Base-by-base conservation (phyloP, 768 basidiomycete species). In the Panellus pusillus region DNA sequence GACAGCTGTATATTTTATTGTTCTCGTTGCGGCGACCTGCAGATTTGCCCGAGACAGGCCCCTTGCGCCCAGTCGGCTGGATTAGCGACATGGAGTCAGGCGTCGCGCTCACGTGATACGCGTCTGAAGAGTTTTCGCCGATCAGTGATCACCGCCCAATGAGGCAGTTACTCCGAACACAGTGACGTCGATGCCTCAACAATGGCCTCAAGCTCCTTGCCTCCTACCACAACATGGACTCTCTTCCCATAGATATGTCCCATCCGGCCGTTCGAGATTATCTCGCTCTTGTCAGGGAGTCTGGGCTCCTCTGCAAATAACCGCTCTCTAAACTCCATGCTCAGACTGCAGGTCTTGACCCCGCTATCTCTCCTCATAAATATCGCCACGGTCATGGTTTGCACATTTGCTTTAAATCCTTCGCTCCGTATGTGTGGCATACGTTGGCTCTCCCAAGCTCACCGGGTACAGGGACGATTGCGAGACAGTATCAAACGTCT, bases 351-450 rank as follows among this genome's bases (percentile, higher is more conserved):
- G 66, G 90, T 96, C 18, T 72, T 94, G 42, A 93, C 93, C 0
- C 93, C 93, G 0, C 74, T 96, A 1, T 88, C 89, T 1, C 76
- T 96, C 9, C 77, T 93, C 60, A 81, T 94, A 52, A 89, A 89
- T 64, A 83, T 95, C 39, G 87, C 85, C 0, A 76, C 83, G 1
- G 74, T 87, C 44, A 63, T 88, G 32, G 79, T 91, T 4, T 95
- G 93, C 65, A 67, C 86, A 0, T 57, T 83, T 9, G 74, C 93
- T 17, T 75, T 87, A 27, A 79, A 73, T 17, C 93, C 93, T 0
- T 82, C 81, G 19, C 75, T 91, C 11, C 66, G 83, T 79, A 52
- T 50, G 70, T 70, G 54, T 7, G 19, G 45, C 15, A 12, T 50
- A 29, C 9, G 27, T 13, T n/a, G 40, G 12, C 35, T 20, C 55